These are phyloP conservation scores for Dothistroma pini DNA, from an alignment of 2,329 filamentous ascomycete species.

Conservation along the genomic window DNA sequence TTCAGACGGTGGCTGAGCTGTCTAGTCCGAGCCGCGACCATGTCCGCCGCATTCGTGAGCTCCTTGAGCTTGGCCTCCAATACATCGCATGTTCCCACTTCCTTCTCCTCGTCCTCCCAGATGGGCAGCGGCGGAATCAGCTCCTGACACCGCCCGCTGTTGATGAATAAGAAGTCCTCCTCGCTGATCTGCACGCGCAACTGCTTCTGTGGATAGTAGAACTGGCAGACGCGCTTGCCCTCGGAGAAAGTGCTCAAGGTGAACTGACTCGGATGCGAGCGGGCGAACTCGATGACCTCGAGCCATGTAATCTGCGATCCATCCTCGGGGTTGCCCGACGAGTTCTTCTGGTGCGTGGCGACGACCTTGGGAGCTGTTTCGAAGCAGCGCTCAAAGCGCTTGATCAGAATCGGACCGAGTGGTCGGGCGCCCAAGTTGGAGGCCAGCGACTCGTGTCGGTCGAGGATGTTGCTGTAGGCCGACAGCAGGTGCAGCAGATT, in stretches of 20 bases:
- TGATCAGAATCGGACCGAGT: conserved; percentile 75
- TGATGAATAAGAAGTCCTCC: conserved; percentile 81
- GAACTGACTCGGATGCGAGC: conserved; percentile 75
- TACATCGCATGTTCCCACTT: conserved; percentile 78
- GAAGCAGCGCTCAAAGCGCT: conserved; percentile 81
- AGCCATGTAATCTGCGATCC: conserved; percentile 68
- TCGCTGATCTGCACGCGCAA: conserved; percentile 80
- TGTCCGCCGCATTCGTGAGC: conserved; percentile 74
- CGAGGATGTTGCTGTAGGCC: conserved; percentile 81
- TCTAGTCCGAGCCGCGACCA: conserved; percentile 65
- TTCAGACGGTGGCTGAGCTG: conserved; percentile 79
- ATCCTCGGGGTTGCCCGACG: conserved; percentile 35
- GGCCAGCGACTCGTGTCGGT: conserved; percentile 81
- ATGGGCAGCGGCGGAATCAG: conserved; percentile 77
- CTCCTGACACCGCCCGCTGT: conserved; percentile 76
- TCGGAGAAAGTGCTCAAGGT: conserved; percentile 65
- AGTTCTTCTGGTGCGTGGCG: conserved; percentile 50
- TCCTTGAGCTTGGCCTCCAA: conserved; percentile 72
- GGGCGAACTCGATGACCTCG: conserved; percentile 80
- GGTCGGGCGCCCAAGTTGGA: conserved; percentile 80
- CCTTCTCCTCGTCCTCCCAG: conserved; percentile 80
- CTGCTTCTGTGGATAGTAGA: conserved; percentile 67
- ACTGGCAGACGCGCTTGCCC: conserved; percentile 71
- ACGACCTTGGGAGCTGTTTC: conserved; percentile 70
- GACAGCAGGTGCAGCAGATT: conserved; percentile 69